phyloP scores from a whole-genome alignment of 257 asterid species.

The Forsythia suspensa region DNA sequence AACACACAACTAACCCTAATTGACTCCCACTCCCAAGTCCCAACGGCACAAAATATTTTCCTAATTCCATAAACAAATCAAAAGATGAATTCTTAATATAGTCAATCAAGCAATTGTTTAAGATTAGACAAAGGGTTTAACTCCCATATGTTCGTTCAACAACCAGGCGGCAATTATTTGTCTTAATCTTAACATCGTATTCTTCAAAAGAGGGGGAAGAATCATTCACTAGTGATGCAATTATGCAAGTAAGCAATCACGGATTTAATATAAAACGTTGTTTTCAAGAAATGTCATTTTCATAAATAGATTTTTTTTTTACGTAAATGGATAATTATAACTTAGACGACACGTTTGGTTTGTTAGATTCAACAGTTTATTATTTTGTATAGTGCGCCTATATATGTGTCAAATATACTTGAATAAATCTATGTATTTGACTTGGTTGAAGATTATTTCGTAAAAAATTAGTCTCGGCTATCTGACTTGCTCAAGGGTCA shows the following conservation, averaged over 20 bases:
- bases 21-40: background rate
- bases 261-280: background rate
- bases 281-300: background rate
- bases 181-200: background rate
- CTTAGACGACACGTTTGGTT: background rate
- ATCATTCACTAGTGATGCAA: background rate
- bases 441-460: background rate
- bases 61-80: background rate
- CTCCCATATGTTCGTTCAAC: background rate
- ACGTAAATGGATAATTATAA: background rate
- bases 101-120: background rate
- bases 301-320: background rate
- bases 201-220: background rate
- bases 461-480: background rate
- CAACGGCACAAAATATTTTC: background rate
- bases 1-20: constrained; percentile 4
- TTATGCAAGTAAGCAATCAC: background rate
- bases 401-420: no score
- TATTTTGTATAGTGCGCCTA: no score
- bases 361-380: background rate
- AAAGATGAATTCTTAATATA: background rate
- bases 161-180: constrained; percentile 2
- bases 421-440: background rate
- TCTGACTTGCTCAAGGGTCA: background rate
- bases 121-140: background rate